Evolutionary conservation across 164 flowering plant species (phyloP), one percentile per base, ranked within the genome.

Genomic region (Saururus chinensis): DNA sequence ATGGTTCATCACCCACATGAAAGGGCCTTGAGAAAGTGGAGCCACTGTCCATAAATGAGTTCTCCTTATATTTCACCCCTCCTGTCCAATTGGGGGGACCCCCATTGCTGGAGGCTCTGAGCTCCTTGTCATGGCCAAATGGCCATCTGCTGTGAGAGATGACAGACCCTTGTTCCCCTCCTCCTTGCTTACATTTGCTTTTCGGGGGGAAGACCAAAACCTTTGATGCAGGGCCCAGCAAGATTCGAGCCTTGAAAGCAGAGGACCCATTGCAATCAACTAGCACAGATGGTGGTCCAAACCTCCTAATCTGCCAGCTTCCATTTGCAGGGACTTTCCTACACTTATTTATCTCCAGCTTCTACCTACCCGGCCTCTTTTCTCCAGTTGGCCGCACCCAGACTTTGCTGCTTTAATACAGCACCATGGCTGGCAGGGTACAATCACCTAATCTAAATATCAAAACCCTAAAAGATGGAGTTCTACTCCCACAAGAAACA

Each of bases 261-360:
- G 21, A 40, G n/a, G 63, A 40, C 62, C 62, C 68, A 37, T 35
- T 57, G 35, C 62, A 26, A 65, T 65, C 68, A 65, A 65, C 56
- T 40, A 59, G 57, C 14, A 59, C 62, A 35, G 48, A 20, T 58
- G 54, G 67, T 64, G 63, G 60, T 37, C 30, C 59, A 57, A 40
- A 51, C 68, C 25, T 41, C 45, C 20, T 16, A 42, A 42, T 42
- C 51, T 56, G 66, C 66, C 60, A 64, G 60, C 58, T 64, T 64
- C 60, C 4, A 56, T 42, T 64, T 56, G 63, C 30, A 19, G 25
- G 40, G 22, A 20, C 23, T 20, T 62, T 37, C 37, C 19, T 53
- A 26, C 65, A n/a, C 65, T 53, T 37, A 4, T 35, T 13, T 54
- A 12, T 22, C 57, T 22, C 40, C 54, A 42, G 14, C 54, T 24